These are phyloP conservation scores for Aspergillus sp. DNA, from an alignment of 2,329 filamentous ascomycete species.

Conservation along the genomic window DNA sequence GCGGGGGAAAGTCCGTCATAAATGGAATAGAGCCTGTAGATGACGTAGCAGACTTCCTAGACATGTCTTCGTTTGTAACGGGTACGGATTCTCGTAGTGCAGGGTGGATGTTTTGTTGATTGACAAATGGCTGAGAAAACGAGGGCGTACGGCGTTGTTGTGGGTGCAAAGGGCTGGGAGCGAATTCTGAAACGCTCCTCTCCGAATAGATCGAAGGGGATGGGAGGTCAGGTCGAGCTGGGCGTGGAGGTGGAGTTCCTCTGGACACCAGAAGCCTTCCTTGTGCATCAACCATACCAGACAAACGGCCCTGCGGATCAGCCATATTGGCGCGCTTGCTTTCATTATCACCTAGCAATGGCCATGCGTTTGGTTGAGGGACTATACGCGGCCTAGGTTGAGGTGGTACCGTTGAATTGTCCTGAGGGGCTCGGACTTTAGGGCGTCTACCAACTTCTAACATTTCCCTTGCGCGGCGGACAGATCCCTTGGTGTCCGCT, in stretches of 20 bases:
- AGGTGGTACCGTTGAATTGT: conserved; percentile 13
- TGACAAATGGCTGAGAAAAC: conserved; percentile 29
- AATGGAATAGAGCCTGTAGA: conserved; percentile 26
- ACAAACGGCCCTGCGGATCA: conserved; percentile 25
- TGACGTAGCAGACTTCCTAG: conserved; percentile 28
- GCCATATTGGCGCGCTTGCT: conserved; percentile 24
- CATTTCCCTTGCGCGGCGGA: conserved; percentile 36
- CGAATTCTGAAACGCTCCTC: conserved; percentile 25
- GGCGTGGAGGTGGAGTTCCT: conserved; percentile 43
- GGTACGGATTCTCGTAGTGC: conserved; percentile 19
- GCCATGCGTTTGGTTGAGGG: conserved; percentile 48
- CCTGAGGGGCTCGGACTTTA: conserved; percentile 10
- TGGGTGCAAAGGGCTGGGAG: conserved; percentile 24
- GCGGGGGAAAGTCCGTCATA: conserved; percentile 28
- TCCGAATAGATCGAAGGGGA: conserved; percentile 40
- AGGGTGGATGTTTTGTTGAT: conserved; percentile 19
- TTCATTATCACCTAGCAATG: conserved; percentile 38
- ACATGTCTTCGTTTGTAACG: conserved; percentile 29
- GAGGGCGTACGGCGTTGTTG: conserved; percentile 22
- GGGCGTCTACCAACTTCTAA: conserved; percentile 33
- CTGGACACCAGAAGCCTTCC: conserved; percentile 28
- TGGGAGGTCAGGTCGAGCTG: conserved; percentile 41
- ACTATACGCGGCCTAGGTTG: conserved; percentile 12
- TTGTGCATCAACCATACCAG: conserved; percentile 14
- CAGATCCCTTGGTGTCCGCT: conserved; percentile 31